phyloP scores from a whole-genome alignment of 306 rosid species.

The Castanea crenata region DNA sequence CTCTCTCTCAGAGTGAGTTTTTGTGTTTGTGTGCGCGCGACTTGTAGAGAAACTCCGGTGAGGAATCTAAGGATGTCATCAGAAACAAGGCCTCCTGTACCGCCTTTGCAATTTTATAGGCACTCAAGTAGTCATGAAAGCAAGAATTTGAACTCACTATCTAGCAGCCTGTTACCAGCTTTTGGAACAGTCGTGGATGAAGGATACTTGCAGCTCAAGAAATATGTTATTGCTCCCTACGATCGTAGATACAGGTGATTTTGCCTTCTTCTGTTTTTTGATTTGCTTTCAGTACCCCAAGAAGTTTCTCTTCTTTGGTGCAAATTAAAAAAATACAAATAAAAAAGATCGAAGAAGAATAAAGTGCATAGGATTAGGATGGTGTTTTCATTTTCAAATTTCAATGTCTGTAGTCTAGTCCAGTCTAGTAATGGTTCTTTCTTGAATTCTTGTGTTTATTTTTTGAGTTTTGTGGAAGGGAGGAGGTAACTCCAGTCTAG shows the following conservation, averaged over 20 bases:
- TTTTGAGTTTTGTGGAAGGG: too few species aligned
- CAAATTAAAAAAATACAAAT: not conserved
- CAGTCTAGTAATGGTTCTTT: not conserved
- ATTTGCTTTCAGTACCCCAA: too few species aligned
- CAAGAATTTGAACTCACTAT: slow-evolving; percentile 60
- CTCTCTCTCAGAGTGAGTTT: not conserved
- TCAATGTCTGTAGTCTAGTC: too few species aligned
- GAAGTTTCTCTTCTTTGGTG: not conserved
- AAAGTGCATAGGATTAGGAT: too few species aligned
- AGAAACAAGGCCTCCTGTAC: slow-evolving; percentile 39
- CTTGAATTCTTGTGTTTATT: not conserved
- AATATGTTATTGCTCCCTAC: slow-evolving; percentile 57
- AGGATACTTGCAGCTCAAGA: slow-evolving; percentile 46
- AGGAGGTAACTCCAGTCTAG: too few species aligned
- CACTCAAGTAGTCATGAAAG: slow-evolving; percentile 46
- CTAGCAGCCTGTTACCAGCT: slow-evolving; percentile 70
- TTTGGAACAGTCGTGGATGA: slow-evolving; percentile 57
- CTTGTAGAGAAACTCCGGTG: not conserved
- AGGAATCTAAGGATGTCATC: slow-evolving; percentile 2
- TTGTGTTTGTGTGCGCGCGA: not conserved
- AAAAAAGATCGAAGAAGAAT: too few species aligned
- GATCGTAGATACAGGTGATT: slow-evolving; percentile 66
- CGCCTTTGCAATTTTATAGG: slow-evolving; percentile 49
- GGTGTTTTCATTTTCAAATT: too few species aligned
- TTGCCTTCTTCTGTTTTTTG: not conserved